phyloP scores from a whole-genome alignment of 1,284 basidiomycete species.

The Naganishia sp. region DNA sequence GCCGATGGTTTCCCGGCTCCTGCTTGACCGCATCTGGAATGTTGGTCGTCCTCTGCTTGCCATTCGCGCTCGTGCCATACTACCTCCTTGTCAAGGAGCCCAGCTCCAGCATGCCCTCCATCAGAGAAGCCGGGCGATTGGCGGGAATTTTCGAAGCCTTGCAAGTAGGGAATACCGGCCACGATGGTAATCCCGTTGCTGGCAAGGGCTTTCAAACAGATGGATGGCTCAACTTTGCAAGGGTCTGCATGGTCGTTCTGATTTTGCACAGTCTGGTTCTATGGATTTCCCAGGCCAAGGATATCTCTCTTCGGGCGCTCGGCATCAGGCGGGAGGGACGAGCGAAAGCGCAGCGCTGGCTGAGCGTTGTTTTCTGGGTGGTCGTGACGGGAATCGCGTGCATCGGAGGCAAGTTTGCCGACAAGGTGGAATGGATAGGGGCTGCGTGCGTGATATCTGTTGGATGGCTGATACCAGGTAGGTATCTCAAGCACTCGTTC shows the following conservation, averaged over 20 bases:
- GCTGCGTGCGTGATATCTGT: conserved; percentile 48
- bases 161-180: conserved; percentile 10
- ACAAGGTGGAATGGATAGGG: conserved; percentile 50
- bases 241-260: conserved; percentile 46
- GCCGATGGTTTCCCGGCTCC: conserved; percentile 43
- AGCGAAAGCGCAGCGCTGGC: conserved; percentile 46
- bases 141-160: conserved; percentile 21
- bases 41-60: conserved; percentile 48
- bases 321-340: conserved; percentile 46
- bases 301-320: conserved; percentile 45
- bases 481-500: conserved; percentile 29
- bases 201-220: conserved; percentile 37
- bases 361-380: conserved; percentile 48
- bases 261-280: conserved; percentile 44
- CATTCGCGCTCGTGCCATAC: conserved; percentile 54
- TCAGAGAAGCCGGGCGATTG: conserved; percentile 4
- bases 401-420: conserved; percentile 46
- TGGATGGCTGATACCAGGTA: conserved; percentile 54
- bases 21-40: conserved; percentile 43
- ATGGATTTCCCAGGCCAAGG: conserved; percentile 51
- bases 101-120: conserved; percentile 12
- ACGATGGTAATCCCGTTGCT: neutral
- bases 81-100: conserved; percentile 46
- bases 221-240: conserved; percentile 51
- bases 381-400: conserved; percentile 43